These are phyloP conservation scores for Eucalyptus pauciflora DNA, from an alignment of 345 rosid genomes.

Conservation along the genomic window DNA sequence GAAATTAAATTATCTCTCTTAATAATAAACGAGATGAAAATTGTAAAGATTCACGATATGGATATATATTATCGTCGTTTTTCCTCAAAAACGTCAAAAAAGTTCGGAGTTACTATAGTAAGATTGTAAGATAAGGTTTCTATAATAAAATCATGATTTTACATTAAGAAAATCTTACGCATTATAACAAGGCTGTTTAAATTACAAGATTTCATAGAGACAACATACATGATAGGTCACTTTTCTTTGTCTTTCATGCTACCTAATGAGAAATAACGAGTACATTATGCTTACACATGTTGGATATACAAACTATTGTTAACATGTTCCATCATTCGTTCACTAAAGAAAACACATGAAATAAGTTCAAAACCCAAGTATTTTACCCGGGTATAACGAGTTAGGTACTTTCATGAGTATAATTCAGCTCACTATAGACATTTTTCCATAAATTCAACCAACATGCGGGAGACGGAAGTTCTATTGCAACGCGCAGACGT, in stretches of 20 bases:
- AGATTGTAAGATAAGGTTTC: neutral
- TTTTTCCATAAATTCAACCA: neutral
- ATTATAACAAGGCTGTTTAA: neutral
- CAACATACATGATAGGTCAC: neutral
- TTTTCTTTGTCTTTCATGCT: rapidly evolving
- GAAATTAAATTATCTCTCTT: neutral
- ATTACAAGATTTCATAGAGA: neutral
- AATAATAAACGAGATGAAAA: neutral
- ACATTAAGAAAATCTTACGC: neutral
- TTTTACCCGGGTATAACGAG: neutral
- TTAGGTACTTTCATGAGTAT: neutral
- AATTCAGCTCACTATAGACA: neutral
- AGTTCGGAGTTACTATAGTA: neutral
- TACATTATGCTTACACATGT: neutral
- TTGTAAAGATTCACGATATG: neutral
- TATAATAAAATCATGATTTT: neutral
- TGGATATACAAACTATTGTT: neutral
- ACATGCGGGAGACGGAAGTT: neutral
- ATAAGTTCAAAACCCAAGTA: neutral
- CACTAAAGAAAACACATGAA: neutral
- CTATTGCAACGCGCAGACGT: neutral
- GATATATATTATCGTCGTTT: rapidly evolving
- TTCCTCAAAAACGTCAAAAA: neutral
- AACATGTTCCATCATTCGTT: neutral
- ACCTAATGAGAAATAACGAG: neutral